phyloP scores from a whole-genome alignment of 2,329 filamentous ascomycete genomes.

The Pseudovirgaria hyperparasitica region DNA sequence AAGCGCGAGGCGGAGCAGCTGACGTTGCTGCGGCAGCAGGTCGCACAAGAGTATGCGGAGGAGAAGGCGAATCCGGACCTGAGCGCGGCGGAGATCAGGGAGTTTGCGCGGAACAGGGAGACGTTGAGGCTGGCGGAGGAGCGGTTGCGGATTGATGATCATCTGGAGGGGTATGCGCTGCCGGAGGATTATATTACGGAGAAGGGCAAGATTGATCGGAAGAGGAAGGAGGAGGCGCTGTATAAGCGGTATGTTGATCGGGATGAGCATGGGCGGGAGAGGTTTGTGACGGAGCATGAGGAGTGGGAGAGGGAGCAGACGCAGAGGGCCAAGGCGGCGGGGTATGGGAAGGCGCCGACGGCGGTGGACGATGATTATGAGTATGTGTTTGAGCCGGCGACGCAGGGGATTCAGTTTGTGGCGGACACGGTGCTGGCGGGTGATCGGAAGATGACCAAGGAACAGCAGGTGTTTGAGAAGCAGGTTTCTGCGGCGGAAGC shows the following conservation, averaged over 20 bases:
- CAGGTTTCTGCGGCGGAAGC: slow-evolving; percentile 82
- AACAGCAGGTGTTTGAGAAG: slow-evolving; percentile 65
- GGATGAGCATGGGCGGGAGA: slow-evolving; percentile 78
- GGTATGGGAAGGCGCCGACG: slow-evolving; percentile 52
- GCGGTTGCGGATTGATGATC: slow-evolving; percentile 75
- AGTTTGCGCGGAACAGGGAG: slow-evolving; percentile 82
- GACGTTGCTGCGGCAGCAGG: slow-evolving; percentile 77
- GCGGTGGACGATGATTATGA: slow-evolving; percentile 78
- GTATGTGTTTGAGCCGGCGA: slow-evolving; percentile 84
- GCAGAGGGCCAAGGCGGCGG: slow-evolving; percentile 77
- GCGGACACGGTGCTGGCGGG: slow-evolving; percentile 61
- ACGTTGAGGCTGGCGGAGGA: slow-evolving; percentile 67
- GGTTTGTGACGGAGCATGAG: slow-evolving; percentile 85
- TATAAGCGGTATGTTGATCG: slow-evolving; percentile 84
- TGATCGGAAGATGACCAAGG: slow-evolving; percentile 61
- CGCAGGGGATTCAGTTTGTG: slow-evolving; percentile 76
- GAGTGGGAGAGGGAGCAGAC: slow-evolving; percentile 92
- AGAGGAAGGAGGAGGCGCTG: slow-evolving; percentile 77
- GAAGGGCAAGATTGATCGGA: slow-evolving; percentile 76
- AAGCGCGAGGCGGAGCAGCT: slow-evolving; percentile 82
- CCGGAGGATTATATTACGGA: slow-evolving; percentile 93
- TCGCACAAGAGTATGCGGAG: slow-evolving; percentile 67
- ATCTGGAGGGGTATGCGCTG: slow-evolving; percentile 82
- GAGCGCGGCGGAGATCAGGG: slow-evolving; percentile 66
- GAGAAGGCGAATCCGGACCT: slow-evolving; percentile 67